Conservation (phyloP, 305 asterid species). For the Solanum hybrid region DNA sequence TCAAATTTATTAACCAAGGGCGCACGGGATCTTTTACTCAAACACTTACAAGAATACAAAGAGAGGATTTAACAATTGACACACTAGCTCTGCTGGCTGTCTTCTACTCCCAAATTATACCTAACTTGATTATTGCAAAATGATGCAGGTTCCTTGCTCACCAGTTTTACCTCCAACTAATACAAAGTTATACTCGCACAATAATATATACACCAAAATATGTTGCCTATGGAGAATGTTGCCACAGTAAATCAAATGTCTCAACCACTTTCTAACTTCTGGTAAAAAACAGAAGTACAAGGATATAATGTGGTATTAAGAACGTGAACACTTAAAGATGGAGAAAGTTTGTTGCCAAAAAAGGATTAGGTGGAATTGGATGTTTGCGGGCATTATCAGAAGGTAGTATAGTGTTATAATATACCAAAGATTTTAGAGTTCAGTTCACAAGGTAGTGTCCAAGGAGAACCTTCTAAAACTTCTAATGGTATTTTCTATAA, state of each 20-base stretch:
- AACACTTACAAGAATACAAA: not conserved
- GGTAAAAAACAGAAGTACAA: not conserved
- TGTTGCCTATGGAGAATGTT: not conserved
- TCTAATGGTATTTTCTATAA: not conserved
- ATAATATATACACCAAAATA: not conserved
- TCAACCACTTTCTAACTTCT: not conserved
- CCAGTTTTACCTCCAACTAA: not conserved
- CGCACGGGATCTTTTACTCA: not conserved
- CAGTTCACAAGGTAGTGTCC: not conserved
- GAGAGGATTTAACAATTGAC: not conserved
- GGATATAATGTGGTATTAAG: not conserved
- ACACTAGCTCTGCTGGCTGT: not conserved
- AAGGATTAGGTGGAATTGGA: not conserved
- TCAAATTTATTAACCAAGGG: not conserved
- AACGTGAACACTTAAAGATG: not conserved
- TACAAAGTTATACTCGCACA: not conserved
- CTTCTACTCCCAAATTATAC: not conserved
- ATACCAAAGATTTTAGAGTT: not conserved
- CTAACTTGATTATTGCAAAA: not conserved
- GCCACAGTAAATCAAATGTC: not conserved
- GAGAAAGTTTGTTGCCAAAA: not conserved
- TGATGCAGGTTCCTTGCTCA: not conserved
- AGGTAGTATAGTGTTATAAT: not conserved
- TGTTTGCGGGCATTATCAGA: not conserved
- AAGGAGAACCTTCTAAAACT: not conserved